phyloP scores from a whole-genome alignment of 1,284 basidiomycete species.

The Austroboletus rostrupii region DNA sequence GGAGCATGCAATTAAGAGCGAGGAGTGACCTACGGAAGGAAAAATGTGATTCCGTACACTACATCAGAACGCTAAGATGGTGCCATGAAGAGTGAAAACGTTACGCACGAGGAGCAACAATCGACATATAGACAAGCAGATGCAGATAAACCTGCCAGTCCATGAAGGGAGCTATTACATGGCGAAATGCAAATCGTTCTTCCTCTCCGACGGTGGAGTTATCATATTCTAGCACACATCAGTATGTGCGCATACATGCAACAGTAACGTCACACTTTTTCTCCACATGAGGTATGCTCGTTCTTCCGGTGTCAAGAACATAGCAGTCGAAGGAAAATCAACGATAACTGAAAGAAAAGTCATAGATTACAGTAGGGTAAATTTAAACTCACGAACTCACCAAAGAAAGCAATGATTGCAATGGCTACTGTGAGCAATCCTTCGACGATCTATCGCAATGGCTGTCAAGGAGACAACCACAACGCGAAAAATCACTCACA shows the following conservation, averaged over 20 bases:
- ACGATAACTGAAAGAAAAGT: slow-evolving; percentile 33
- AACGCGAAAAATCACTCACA: slow-evolving; percentile 18
- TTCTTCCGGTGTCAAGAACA: slow-evolving; percentile 45
- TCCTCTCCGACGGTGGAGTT: slow-evolving; percentile 65
- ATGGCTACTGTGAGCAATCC: slow-evolving; percentile 36
- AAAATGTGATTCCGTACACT: slow-evolving; percentile 59
- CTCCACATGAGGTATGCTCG: slow-evolving; percentile 45
- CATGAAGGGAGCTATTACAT: slow-evolving; percentile 49
- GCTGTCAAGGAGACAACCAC: background rate
- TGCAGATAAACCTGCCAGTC: slow-evolving; percentile 58
- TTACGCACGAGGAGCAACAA: slow-evolving; percentile 54
- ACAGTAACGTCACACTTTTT: slow-evolving; percentile 44
- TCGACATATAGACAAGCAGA: slow-evolving; percentile 51
- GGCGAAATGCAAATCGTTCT: slow-evolving; percentile 51
- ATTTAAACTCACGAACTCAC: slow-evolving; percentile 12
- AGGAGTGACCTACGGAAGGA: slow-evolving; percentile 51
- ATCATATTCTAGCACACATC: slow-evolving; percentile 39
- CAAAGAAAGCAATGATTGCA: slow-evolving; percentile 28
- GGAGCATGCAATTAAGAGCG: background rate
- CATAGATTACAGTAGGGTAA: background rate
- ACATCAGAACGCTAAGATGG: slow-evolving; percentile 5
- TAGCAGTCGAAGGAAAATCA: slow-evolving; percentile 45
- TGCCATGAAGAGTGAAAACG: background rate
- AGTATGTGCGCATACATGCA: background rate
- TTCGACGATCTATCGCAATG: slow-evolving; percentile 36